These are phyloP conservation scores for Rhizopogon vesiculosus DNA, from an alignment of 768 basidiomycete species.

Conservation along the genomic window DNA sequence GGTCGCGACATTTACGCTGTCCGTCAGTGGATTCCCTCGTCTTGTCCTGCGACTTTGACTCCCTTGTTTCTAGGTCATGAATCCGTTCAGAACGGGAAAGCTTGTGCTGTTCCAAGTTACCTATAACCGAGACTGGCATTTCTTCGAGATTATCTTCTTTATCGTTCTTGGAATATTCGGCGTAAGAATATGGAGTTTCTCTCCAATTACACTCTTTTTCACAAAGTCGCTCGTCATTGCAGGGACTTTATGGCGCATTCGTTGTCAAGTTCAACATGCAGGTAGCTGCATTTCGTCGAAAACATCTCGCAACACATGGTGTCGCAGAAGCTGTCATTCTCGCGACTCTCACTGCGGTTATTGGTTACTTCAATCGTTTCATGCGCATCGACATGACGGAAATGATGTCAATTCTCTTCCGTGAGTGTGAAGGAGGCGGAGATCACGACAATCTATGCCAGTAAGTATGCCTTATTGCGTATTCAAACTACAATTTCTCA, in stretches of 20 bases:
- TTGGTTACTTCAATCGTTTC: slow-evolving; percentile 94
- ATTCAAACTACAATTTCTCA: background rate
- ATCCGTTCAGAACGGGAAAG: slow-evolving; percentile 96
- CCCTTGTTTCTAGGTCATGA: slow-evolving; percentile 72
- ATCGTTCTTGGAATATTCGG: slow-evolving; percentile 95
- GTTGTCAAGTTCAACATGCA: slow-evolving; percentile 97
- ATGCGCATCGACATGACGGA: slow-evolving; percentile 97
- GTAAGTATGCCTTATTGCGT: slow-evolving; percentile 44
- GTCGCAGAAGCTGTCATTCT: slow-evolving; percentile 87
- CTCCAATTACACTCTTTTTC: slow-evolving; percentile 2
- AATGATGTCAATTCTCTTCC: slow-evolving; percentile 90
- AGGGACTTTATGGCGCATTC: slow-evolving; percentile 97
- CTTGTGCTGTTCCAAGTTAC: slow-evolving; percentile 98
- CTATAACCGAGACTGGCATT: slow-evolving; percentile 97
- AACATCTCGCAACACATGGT: slow-evolving; percentile 78
- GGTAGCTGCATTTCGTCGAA: slow-evolving; percentile 90
- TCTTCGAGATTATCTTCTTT: slow-evolving; percentile 97
- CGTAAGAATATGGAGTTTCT: slow-evolving; percentile 37
- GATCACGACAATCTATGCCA: slow-evolving; percentile 94
- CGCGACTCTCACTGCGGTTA: slow-evolving; percentile 83
- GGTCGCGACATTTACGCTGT: slow-evolving; percentile 92
- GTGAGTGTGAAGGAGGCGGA: slow-evolving; percentile 91
- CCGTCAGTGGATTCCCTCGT: slow-evolving; percentile 51
- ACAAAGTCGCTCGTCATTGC: background rate
- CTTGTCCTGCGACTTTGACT: slow-evolving; percentile 11